phyloP scores from a whole-genome alignment of 805 yeast species.

The Barnettozyma pratensis region DNA sequence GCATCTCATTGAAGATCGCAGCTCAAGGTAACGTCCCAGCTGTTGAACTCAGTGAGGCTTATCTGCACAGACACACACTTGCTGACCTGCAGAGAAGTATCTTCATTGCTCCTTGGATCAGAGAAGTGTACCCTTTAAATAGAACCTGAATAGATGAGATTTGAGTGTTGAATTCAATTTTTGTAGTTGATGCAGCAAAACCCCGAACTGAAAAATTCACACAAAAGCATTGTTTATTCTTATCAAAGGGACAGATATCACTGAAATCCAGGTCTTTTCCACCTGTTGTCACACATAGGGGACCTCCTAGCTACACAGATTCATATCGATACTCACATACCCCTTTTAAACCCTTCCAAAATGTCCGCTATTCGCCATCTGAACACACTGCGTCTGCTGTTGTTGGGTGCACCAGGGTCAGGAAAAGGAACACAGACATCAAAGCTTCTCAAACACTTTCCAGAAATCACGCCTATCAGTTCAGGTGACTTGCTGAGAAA shows the following conservation, averaged over 20 bases:
- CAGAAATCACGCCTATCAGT: constrained; percentile 55
- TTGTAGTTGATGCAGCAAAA: too few species aligned
- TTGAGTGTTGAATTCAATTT: neutral
- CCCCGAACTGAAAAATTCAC: too few species aligned
- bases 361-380: neutral
- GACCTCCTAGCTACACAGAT: too few species aligned
- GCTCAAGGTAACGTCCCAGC: constrained; percentile 47
- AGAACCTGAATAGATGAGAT: neutral
- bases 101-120: constrained; percentile 53
- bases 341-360: neutral
- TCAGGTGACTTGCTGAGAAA: constrained; percentile 80
- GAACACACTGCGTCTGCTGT: constrained; percentile 55
- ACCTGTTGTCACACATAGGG: too few species aligned
- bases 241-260: too few species aligned
- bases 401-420: constrained; percentile 92
- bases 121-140: constrained; percentile 21
- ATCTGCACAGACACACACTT: constrained; percentile 40
- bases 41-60: constrained; percentile 45
- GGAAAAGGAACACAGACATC: constrained; percentile 91
- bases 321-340: too few species aligned
- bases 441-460: constrained; percentile 49
- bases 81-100: constrained; percentile 64
- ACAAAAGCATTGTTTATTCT: too few species aligned
- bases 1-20: constrained; percentile 57
- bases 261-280: too few species aligned